Conservation (phyloP, 108 stramenopile species). For the Skeletonema potamos region DNA sequence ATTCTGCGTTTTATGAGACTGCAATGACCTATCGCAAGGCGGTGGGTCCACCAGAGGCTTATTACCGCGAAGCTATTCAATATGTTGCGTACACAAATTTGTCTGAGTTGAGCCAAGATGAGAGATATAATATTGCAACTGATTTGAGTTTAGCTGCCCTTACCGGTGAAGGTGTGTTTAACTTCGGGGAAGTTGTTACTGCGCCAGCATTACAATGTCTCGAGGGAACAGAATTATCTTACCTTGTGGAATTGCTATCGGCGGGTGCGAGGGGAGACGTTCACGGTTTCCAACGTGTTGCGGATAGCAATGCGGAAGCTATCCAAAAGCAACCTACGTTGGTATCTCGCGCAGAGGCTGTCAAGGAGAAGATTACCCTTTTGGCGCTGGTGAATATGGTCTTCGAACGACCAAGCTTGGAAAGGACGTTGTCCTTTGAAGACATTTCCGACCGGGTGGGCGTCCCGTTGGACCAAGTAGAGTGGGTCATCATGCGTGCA, state of each 20-base stretch:
- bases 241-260: constrained; percentile 80
- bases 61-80: constrained; percentile 87
- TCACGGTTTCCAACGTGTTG: constrained; percentile 65
- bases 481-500: constrained; percentile 98
- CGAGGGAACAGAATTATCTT: constrained; percentile 59
- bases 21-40: constrained; percentile 91
- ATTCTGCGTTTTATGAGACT: constrained; percentile 88
- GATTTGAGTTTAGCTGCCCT: constrained; percentile 95
- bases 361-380: constrained; percentile 95
- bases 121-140: constrained; percentile 69
- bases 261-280: constrained; percentile 91
- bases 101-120: constrained; percentile 26
- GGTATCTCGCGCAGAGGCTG: constrained; percentile 68
- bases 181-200: constrained; percentile 94
- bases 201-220: constrained; percentile 82
- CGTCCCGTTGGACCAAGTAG: constrained; percentile 88
- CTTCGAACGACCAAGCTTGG: constrained; percentile 88
- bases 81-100: constrained; percentile 81
- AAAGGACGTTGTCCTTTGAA: constrained; percentile 86
- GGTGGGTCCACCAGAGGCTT: constrained; percentile 94
- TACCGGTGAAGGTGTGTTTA: constrained; percentile 96
- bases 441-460: constrained; percentile 84
- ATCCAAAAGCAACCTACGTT: constrained; percentile 89
- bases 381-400: constrained; percentile 93
- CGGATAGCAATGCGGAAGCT: constrained; percentile 51